A percentile compares a stretch with the other conserved stretches of the same genome.
Conservation (phyloP, 805 yeast species). For the Kuraishia piskuri region DNA sequence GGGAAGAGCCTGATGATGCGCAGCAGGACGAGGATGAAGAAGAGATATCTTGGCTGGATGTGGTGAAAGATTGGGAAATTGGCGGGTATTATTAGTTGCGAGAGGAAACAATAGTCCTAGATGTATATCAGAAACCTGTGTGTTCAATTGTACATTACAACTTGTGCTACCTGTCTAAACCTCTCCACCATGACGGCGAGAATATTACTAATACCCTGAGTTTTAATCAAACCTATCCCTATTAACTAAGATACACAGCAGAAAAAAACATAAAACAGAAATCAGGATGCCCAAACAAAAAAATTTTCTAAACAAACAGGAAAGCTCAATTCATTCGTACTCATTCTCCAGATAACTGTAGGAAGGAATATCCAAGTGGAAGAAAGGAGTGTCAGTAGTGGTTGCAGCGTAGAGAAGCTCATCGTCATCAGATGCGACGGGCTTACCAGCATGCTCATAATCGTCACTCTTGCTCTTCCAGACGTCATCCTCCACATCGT, state of each 20-base stretch:
- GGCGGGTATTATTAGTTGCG: slow-evolving; percentile 17
- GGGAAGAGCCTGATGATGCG: slow-evolving; percentile 1
- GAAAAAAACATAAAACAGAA: background rate
- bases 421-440: slow-evolving; percentile 2
- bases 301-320: background rate
- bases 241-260: background rate
- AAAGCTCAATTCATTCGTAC: background rate
- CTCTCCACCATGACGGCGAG: too few species aligned
- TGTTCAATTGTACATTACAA: background rate
- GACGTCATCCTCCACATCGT: background rate
- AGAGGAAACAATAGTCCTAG: background rate
- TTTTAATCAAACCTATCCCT: background rate
- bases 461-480: background rate
- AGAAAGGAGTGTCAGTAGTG: slow-evolving; percentile 62
- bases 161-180: too few species aligned
- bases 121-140: background rate
- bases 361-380: slow-evolving; percentile 72
- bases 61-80: slow-evolving; percentile 46
- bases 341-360: slow-evolving; percentile 21
- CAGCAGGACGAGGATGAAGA: slow-evolving; percentile 10
- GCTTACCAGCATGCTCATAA: background rate
- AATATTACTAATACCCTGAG: background rate
- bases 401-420: slow-evolving; percentile 33
- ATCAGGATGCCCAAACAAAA: background rate
- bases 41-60: slow-evolving; percentile 39